A percentile compares a stretch with the other conserved stretches of the same genome.
phyloP scores from a whole-genome alignment of 305 asterid species.

The Fraxinus baroniana region DNA sequence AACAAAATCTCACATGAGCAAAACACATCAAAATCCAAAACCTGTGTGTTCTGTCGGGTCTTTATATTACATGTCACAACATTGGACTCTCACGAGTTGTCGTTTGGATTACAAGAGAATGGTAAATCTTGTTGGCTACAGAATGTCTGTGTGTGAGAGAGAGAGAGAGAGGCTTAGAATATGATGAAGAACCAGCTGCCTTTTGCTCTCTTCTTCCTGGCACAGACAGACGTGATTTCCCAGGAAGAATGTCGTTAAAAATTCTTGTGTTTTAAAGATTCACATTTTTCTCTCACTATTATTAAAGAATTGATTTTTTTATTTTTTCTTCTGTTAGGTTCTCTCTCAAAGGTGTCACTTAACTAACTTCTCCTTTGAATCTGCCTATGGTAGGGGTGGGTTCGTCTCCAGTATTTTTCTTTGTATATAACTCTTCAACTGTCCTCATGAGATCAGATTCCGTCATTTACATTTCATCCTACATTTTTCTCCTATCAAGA shows the following conservation, averaged over 20 bases:
- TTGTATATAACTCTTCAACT: not conserved
- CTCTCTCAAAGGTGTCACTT: conserved; percentile 1
- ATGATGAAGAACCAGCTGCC: conserved; percentile 39
- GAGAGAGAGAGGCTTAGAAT: conserved; percentile 2
- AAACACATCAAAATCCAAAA: conserved; percentile 13
- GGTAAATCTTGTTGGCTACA: conserved; percentile 8
- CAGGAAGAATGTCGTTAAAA: conserved; percentile 21
- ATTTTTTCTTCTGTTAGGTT: conserved; percentile 17
- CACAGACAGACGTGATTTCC: conserved; percentile 25
- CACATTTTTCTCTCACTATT: conserved; percentile 10
- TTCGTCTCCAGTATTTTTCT: not conserved
- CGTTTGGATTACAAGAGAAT: not conserved
- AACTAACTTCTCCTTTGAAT: not conserved
- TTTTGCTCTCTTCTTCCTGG: conserved; percentile 20
- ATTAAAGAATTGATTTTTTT: conserved; percentile 14
- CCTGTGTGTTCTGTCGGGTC: conserved; percentile 7
- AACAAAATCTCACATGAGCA: conserved; percentile 2
- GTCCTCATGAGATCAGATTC: not conserved
- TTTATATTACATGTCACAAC: not conserved
- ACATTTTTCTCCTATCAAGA: not conserved
- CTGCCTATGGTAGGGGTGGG: not conserved
- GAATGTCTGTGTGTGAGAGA: not conserved
- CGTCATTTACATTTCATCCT: not conserved
- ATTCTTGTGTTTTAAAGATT: not conserved
- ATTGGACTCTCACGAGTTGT: conserved; percentile 1